phyloP scores from a whole-genome alignment of 2,329 filamentous ascomycete species.

The Phoma sp. region DNA sequence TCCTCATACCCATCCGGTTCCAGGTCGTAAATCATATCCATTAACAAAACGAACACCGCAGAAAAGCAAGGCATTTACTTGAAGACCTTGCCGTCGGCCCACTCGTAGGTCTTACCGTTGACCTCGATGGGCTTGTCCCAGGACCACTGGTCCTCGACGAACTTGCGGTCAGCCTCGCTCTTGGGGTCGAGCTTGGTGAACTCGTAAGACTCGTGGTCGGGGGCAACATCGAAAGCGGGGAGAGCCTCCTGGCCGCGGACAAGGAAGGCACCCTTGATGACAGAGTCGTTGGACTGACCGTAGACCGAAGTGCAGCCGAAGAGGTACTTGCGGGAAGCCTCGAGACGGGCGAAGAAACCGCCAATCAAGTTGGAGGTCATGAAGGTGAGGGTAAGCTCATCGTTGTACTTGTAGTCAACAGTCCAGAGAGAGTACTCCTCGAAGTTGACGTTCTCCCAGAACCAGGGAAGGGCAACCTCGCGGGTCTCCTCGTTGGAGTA shows the following conservation, averaged over 20 bases:
- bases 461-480: slow-evolving; percentile 86
- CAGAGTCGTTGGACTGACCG: slow-evolving; percentile 83
- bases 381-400: slow-evolving; percentile 96
- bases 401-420: slow-evolving; percentile 98
- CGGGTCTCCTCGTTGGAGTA: slow-evolving; percentile 96
- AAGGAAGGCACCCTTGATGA: slow-evolving; percentile 93
- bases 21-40: slow-evolving; percentile 46
- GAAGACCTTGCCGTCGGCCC: slow-evolving; percentile 96
- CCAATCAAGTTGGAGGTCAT: slow-evolving; percentile 99
- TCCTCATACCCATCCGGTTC: slow-evolving; percentile 35
- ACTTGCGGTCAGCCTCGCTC: slow-evolving; percentile 83
- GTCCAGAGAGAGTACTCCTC: slow-evolving; percentile 96
- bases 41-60: slow-evolving; percentile 31
- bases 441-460: slow-evolving; percentile 95
- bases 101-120: slow-evolving; percentile 86
- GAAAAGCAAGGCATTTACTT: slow-evolving; percentile 69
- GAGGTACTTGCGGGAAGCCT: slow-evolving; percentile 96
- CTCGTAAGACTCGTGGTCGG: slow-evolving; percentile 94
- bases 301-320: slow-evolving; percentile 92
- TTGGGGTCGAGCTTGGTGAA: slow-evolving; percentile 95
- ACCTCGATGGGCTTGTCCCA: slow-evolving; percentile 86
- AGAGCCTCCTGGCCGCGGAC: slow-evolving; percentile 87
- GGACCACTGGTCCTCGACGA: slow-evolving; percentile 85
- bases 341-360: slow-evolving; percentile 96
- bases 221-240: slow-evolving; percentile 94